Evolutionary conservation across 1,139 yeast species (phyloP), one percentile per base, ranked within the genome.

Genomic region (Arxiozyma slooffiae): DNA sequence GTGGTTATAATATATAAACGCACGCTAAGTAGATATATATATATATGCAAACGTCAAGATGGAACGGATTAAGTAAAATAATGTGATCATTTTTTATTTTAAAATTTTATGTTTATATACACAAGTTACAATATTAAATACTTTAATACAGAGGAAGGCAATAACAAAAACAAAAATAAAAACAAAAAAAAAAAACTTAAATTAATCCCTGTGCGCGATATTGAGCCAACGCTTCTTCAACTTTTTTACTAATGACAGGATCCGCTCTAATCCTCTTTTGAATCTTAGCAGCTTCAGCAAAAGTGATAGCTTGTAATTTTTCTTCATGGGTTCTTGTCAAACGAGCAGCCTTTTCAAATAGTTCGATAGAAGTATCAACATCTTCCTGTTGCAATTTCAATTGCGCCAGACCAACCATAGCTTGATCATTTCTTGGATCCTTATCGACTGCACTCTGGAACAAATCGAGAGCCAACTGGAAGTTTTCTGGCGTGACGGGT

Each of bases 401-500:
- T 75, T 94, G 98, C 49, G 97, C 97, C 61, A 92, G 78, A 17
- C 95, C 82, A 60, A 88, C 80, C 68, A 88, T 79, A 46, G 96
- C 97, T 58, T 88, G 79, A 67, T 92, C 97, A 48, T 89, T 81
- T 67, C 81, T 81, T 55, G 96, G 88, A 72, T 92, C 98, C 57
- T 84, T 73, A 59, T 82, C 79, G 62, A 85, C 79, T 23, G 98
- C 98, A 67, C 79, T 75, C 59, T 79, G 76, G 65, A 92, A 80
- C 55, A 88, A 73, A 52, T 74, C 74, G 57, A 81, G 81, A 48
- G 95, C 89, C 60, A 78, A 79, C 47, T 72, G 77, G 53, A 84
- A 69, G 58, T 75, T 76, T 55, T 68, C 71, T 38, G 66, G 65
- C 50, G 77, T 79, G 20, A 42, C 38, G 14, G 45, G 45, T 55